Evolutionary conservation across 2,329 filamentous ascomycete species (phyloP), one percentile per base, ranked within the genome.

Genomic region (Hypoxylon sp.): DNA sequence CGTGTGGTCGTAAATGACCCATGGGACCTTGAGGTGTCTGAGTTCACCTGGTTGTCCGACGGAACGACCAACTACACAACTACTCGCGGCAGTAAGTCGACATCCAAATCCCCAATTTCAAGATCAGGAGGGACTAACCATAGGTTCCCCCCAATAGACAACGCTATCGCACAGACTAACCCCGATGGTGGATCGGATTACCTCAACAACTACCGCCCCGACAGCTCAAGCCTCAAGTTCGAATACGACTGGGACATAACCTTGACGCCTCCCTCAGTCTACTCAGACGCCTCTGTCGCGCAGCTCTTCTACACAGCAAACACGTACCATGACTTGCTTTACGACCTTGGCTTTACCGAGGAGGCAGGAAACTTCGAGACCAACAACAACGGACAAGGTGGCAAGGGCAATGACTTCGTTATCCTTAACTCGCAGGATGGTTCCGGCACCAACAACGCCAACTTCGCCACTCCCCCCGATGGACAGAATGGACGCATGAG

Each of bases 241-340:
- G 68, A 75, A 60, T 81, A 77, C 58, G 59, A 67, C n/a, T 80
- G 73, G 63, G 66, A 68, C 11, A 58, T 67, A 1, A 61, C 56
- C 34, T 58, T 65, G 32, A 64, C 71, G 1, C 57, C 72, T 25
- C 73, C 73, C 1, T 62, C 62, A 12, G 56, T 55, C 1, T 85
- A 84, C 64, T 67, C 70, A 3, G 77, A 84, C 35, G 80, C 80
- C 1, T 82, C 82, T 0, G 71, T 81, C 41, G 76, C 79, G 0
- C 82, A 86, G 67, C 74, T 84, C 4, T 86, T 83, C 69, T 86
- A 85, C 71, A 83, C 80, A 0, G 72, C 75, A 23, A 84, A 85
- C 71, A 73, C 71, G 23, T 84, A 80, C 67, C 82, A 85, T 60
- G 83, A 86, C 48, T 64, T 86, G 0, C 73, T 85, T 7, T 78